A percentile compares a stretch with the other conserved stretches of the same genome.
Conservation (phyloP, 139 green algal genomes). For the Chlorella ohadii region DNA sequence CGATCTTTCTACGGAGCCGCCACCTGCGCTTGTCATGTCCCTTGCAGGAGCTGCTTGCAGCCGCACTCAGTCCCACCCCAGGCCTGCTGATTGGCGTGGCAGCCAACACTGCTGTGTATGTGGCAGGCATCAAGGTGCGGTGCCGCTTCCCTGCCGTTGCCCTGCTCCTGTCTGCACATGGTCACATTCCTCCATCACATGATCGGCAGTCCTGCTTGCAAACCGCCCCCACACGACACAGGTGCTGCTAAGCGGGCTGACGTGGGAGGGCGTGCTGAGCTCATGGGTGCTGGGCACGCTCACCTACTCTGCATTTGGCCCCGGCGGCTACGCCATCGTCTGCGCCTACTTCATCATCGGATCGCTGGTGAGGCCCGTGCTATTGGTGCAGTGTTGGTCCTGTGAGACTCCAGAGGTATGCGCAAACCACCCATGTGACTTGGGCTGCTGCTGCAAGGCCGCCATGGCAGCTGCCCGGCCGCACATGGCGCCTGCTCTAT, state of each 20-base stretch:
- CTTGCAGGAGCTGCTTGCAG: slow-evolving; percentile 24
- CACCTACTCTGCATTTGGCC: slow-evolving; percentile 86
- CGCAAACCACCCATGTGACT: too few species aligned
- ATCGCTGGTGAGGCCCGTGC: slow-evolving; percentile 57
- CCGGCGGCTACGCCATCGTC: slow-evolving; percentile 82
- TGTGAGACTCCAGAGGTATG: too few species aligned
- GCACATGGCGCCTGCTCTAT: too few species aligned
- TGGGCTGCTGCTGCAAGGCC: too few species aligned
- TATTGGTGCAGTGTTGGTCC: too few species aligned
- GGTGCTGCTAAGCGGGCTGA: slow-evolving; percentile 82
- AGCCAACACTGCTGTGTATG: slow-evolving; percentile 69
- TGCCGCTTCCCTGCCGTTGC: too few species aligned
- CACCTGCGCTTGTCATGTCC: too few species aligned
- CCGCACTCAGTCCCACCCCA: slow-evolving; percentile 41
- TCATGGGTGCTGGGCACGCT: slow-evolving; percentile 84
- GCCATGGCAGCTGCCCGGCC: too few species aligned
- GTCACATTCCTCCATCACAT: too few species aligned
- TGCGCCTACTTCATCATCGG: slow-evolving; percentile 97
- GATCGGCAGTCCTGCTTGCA: too few species aligned
- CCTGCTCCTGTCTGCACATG: too few species aligned
- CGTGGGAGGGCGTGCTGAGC: slow-evolving; percentile 66
- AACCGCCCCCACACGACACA: too few species aligned
- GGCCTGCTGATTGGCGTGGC: slow-evolving; percentile 54
- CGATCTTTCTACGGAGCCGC: neutral
- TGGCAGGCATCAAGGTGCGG: slow-evolving; percentile 57